Percentiles rank a stretch among this genome's conserved stretches.
Evolutionary conservation across 768 basidiomycete species (phyloP).

Genomic region (Tylopilus plumbeoviolaceoides): DNA sequence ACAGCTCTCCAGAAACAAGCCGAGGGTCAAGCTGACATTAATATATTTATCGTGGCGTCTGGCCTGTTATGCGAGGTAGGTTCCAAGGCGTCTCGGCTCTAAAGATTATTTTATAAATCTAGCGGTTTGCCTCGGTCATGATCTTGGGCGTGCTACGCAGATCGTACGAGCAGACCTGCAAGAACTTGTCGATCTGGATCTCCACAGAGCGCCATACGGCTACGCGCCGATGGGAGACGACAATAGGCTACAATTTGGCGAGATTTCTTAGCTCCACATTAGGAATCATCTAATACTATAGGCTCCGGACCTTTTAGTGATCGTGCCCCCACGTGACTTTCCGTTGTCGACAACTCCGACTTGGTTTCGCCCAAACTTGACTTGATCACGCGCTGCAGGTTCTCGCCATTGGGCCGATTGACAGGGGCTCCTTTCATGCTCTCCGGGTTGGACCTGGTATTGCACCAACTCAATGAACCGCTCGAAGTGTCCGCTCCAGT

Average conservation of each 20-base stretch:
- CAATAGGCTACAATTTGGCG: conserved; percentile 87
- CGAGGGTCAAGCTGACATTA: conserved; percentile 79
- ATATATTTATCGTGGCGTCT: conserved; percentile 98
- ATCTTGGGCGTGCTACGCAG: conserved; percentile 89
- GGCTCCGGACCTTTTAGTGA: no score
- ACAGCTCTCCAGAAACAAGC: conserved; percentile 24
- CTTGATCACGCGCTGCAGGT: no score
- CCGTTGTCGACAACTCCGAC: no score
- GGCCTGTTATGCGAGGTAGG: conserved; percentile 91
- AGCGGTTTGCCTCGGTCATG: conserved; percentile 99
- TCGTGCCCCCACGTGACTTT: no score
- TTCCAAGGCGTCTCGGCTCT: neutral
- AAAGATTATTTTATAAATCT: neutral
- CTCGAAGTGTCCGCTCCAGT: no score
- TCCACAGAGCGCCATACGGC: conserved; percentile 91
- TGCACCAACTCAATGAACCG: no score
- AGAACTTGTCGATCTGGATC: conserved; percentile 89
- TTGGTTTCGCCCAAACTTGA: no score
- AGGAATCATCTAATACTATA: no score
- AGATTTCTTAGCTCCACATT: conserved; percentile 85
- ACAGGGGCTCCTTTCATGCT: no score
- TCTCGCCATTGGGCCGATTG: no score
- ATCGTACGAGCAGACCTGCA: conserved; percentile 96
- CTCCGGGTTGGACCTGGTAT: no score
- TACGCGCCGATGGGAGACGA: conserved; percentile 99